A percentile compares a stretch with the other conserved stretches of the same genome.
phyloP scores from a whole-genome alignment of 257 asterid species.

The Avicennia marina region DNA sequence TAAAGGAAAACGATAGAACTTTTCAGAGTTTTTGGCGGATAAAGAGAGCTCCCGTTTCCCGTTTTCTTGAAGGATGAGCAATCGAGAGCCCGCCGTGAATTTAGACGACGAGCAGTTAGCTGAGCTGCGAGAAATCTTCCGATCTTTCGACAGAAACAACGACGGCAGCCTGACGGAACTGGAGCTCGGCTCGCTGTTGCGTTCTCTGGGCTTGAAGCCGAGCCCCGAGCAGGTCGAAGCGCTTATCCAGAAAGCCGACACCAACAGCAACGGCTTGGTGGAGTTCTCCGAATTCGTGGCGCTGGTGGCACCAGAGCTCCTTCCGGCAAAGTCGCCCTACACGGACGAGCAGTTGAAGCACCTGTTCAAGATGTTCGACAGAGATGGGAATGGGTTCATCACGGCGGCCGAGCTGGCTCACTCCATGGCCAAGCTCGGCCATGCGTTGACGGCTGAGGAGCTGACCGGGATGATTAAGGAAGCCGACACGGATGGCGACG shows the following conservation, averaged over 20 bases:
- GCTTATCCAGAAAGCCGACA: conserved; percentile 72
- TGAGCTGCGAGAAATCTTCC: conserved; percentile 87
- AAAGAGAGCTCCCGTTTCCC: no score
- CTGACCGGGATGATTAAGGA: conserved; percentile 88
- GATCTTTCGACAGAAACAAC: conserved; percentile 79
- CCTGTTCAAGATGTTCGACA: conserved; percentile 69
- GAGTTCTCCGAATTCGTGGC: conserved; percentile 92
- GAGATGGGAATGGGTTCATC: conserved; percentile 83
- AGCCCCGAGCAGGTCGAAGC: conserved; percentile 83
- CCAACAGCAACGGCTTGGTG: conserved; percentile 72
- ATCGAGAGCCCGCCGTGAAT: conserved; percentile 39
- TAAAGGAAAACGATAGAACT: no score
- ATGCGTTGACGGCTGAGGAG: conserved; percentile 84
- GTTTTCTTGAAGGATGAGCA: no score
- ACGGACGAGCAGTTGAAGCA: conserved; percentile 84
- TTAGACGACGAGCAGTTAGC: conserved; percentile 79
- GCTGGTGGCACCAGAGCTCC: conserved; percentile 89
- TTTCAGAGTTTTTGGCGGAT: neutral
- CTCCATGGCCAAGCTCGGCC: conserved; percentile 92
- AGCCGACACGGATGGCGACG: conserved; percentile 89
- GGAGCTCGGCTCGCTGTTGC: conserved; percentile 77
- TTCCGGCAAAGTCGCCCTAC: conserved; percentile 81
- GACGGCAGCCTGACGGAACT: conserved; percentile 90
- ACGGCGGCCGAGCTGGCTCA: conserved; percentile 97
- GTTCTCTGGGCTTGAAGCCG: conserved; percentile 82